Base-by-base conservation (phyloP, 2,329 filamentous ascomycete species). In the Fusarium caatingaense region DNA sequence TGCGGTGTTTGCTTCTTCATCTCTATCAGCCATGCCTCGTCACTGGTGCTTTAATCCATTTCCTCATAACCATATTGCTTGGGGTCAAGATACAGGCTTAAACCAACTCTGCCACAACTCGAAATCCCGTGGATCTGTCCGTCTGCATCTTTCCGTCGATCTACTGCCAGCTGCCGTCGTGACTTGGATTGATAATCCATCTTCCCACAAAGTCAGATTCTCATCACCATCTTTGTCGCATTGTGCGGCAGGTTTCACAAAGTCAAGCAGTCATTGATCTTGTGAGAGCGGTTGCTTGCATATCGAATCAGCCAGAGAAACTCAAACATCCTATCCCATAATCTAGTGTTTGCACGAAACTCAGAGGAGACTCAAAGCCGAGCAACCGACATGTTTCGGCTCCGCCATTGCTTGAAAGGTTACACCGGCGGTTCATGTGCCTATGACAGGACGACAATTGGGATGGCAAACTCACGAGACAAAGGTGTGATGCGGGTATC, bases 251-350 rank as follows among this genome's bases (percentile, higher is more conserved):
- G 18, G 42, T 64, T 30, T 12, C 42, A 68, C 46, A 30, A 51
- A 44, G 16, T 12, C 15, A 61, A 25, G 32, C 32, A 66, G 44
- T 46, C 37, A 48, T 56, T 25, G 20, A 56, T 60, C 50, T 32
- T 64, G 54, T 71, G 54, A 42, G 37, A 27, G 4, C 54, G 67
- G 67, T 16, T 50, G 37, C 30, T 47, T 68, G 54, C 67, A 69
- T 28, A 5, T 30, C 28, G 23, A 50, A 50, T 53, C 37, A 46
- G 21, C 11, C 15, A 13, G 8, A 30, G 34, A 45, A 21, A 16
- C 30, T 41, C 41, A 23, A 46, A 8, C 11, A 16, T 34, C 8
- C 21, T 30, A 20, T 15, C 18, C n/a, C 23, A 13, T n/a, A 27
- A 46, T 11, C n/a, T 28, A 15, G 6, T 40, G 46, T 56, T 56